Evolutionary conservation across 768 basidiomycete genomes (phyloP).

Genomic region (Saitozyma podzolica): DNA sequence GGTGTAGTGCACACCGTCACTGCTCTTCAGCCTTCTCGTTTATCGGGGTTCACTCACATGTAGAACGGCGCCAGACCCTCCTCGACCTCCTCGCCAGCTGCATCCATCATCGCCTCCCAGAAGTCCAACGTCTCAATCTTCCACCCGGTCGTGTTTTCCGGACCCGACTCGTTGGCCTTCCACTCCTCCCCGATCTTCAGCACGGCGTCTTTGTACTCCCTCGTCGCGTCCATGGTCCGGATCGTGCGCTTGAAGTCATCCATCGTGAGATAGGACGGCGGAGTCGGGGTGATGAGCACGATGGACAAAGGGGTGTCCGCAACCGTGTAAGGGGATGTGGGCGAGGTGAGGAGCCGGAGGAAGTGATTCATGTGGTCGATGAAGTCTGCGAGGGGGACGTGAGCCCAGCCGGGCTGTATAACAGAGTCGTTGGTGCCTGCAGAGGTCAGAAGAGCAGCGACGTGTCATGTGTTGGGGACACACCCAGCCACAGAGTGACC

Average conservation of each 20-base stretch:
- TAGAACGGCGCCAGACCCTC: slow-evolving; percentile 7
- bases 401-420: background rate
- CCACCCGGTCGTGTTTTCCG: slow-evolving; percentile 4
- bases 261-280: slow-evolving; percentile 5
- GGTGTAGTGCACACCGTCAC: slow-evolving; percentile 18
- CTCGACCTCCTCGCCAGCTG: slow-evolving; percentile 11
- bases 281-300: slow-evolving; percentile 25
- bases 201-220: slow-evolving; percentile 17
- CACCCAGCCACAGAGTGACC: slow-evolving; percentile 16
- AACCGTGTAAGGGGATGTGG: slow-evolving; percentile 7
- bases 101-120: slow-evolving; percentile 8
- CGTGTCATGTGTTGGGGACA: background rate
- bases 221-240: slow-evolving; percentile 1
- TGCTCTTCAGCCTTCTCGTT: background rate
- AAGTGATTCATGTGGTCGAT: slow-evolving; percentile 7
- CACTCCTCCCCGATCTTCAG: slow-evolving; percentile 11
- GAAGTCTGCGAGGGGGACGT: slow-evolving; percentile 2
- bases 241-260: background rate
- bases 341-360: slow-evolving; percentile 8
- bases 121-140: slow-evolving; percentile 12
- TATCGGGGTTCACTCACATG: slow-evolving; percentile 3
- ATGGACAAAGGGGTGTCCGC: slow-evolving; percentile 12
- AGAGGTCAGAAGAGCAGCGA: too few relatives aligned
- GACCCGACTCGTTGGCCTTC: slow-evolving; percentile 7
- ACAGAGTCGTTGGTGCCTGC: slow-evolving; percentile 16